These are phyloP conservation scores for Tetracladium setigerum DNA, from an alignment of 495 filamentous ascomycete species.

Conservation along the genomic window DNA sequence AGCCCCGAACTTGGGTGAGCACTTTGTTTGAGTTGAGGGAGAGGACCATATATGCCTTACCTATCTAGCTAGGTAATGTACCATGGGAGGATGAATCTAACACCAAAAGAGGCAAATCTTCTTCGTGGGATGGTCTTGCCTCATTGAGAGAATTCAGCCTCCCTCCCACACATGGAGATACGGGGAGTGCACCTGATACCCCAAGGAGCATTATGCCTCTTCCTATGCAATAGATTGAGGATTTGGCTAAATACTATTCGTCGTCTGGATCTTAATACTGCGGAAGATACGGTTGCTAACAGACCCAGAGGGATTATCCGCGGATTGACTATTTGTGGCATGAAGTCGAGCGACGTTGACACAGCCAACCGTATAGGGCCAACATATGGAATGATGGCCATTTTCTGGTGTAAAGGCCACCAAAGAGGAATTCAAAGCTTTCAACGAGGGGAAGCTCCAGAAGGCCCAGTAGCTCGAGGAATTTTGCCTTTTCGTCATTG, in stretches of 20 bases:
- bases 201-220: no score
- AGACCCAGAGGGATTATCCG: slow-evolving; percentile 78
- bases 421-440: slow-evolving; percentile 71
- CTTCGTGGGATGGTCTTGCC: no score
- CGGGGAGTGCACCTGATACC: no score
- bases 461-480: slow-evolving; percentile 13
- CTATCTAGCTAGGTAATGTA: no score
- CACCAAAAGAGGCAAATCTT: no score
- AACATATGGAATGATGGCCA: slow-evolving; percentile 35
- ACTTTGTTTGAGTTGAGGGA: no score
- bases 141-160: no score
- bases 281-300: slow-evolving; percentile 89
- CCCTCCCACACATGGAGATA: no score
- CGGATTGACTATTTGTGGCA: slow-evolving; percentile 84
- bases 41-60: no score
- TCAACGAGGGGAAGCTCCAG: slow-evolving; percentile 64
- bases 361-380: slow-evolving; percentile 75
- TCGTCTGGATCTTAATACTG: slow-evolving; percentile 80
- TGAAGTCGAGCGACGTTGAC: slow-evolving; percentile 88
- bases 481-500: no score
- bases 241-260: slow-evolving; percentile 88
- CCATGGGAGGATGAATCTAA: no score
- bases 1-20: no score
- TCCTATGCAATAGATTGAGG: slow-evolving; percentile 65
- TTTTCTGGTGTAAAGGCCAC: slow-evolving; percentile 81